phyloP scores from a whole-genome alignment of 495 filamentous ascomycete genomes.

The Aspergillus kassunensis region DNA sequence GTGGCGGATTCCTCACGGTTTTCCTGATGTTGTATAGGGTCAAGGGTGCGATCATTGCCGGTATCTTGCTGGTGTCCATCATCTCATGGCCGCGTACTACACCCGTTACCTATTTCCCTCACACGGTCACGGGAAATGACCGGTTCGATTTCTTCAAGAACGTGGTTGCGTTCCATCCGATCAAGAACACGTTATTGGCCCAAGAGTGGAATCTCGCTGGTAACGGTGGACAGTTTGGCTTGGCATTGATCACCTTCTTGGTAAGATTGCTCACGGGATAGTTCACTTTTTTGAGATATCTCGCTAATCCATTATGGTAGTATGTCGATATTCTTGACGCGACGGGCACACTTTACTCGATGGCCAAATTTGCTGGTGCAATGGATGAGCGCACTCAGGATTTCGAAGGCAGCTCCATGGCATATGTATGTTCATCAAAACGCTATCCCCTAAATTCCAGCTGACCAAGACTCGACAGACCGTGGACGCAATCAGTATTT shows the following conservation, averaged over 20 bases:
- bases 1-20: constrained; percentile 70
- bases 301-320: constrained; percentile 28
- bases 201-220: constrained; percentile 64
- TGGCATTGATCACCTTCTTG: constrained; percentile 74
- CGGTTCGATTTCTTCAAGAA: constrained; percentile 80
- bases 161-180: constrained; percentile 74
- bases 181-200: constrained; percentile 58
- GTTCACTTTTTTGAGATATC: no score
- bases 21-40: constrained; percentile 78
- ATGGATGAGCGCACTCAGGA: constrained; percentile 71
- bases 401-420: constrained; percentile 73
- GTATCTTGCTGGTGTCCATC: constrained; percentile 76
- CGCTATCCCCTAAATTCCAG: not conserved
- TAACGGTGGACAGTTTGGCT: constrained; percentile 64
- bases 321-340: constrained; percentile 81
- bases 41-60: constrained; percentile 76
- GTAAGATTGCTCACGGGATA: constrained; percentile 10
- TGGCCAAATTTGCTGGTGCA: constrained; percentile 72
- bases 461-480: constrained; percentile 30
- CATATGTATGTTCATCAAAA: constrained; percentile 51
- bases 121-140: constrained; percentile 58
- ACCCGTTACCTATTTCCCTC: constrained; percentile 71
- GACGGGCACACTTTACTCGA: constrained; percentile 75
- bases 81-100: constrained; percentile 78
- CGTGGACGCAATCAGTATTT: constrained; percentile 72